Evolutionary conservation across 108 stramenopile species (phyloP), one percentile per base, ranked within the genome.

Genomic region (Chaetoceros tenuissimus): DNA sequence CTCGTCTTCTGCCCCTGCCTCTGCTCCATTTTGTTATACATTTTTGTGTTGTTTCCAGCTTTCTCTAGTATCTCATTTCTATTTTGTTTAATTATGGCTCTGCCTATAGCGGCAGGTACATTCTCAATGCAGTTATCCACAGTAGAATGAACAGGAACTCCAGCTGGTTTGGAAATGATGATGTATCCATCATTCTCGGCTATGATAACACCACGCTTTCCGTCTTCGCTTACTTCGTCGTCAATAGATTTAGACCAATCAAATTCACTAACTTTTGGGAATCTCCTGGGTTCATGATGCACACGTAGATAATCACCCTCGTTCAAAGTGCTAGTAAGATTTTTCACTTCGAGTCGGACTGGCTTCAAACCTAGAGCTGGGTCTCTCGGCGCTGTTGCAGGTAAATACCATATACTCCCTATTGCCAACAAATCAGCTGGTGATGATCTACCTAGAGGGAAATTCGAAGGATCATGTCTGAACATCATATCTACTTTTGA

Each of bases 101-200:
- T 52, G 13, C 67, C 68, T 47, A 78, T 45, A 45, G 73, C 65
- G 0, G 73, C 72, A 17, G 77, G 78, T 7, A 90, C 85, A 69
- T 89, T 94, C 56, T 94, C 92, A 29, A 82, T 26, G 27, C 28
- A 16, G 63, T 94, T 94, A 59, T 94, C 92, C 20, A 94, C 88
- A 17, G 84, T 86, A 3, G 75, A 52, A 62, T 94, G 92, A 0
- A 89, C 87, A 3, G 92, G 92, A 19, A 94, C 62, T 24, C 66
- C 54, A 1, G 79, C 53, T 13, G 92, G 88, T 52, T 94, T 94
- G 69, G 88, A 54, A 30, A 94, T 77, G 45, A 89, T 65, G 31
- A 78, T 52, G 56, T 78, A 83, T 31, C 72, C 84, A 53, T 54
- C 58, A 46, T 82, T 67, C 45, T 66, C 30, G 23, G 62, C 64